A percentile compares a stretch with the other conserved stretches of the same genome.
Evolutionary conservation across 23 red algal genomes (phyloP).

Genomic region (Gracilaria gracilis): DNA sequence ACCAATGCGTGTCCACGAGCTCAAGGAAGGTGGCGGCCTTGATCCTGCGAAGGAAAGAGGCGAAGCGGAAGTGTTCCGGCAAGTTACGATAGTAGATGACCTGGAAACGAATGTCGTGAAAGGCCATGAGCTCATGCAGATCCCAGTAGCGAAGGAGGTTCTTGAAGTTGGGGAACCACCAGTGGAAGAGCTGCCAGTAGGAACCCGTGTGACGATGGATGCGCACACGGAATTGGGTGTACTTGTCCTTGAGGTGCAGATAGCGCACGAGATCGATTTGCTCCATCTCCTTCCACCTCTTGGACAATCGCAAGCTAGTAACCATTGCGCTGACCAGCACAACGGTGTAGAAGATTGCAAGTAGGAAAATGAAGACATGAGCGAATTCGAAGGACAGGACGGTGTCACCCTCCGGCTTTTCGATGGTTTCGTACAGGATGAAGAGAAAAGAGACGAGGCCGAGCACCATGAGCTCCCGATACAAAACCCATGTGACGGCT

Average conservation of each 20-base stretch:
- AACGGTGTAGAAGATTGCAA: constrained; percentile 82
- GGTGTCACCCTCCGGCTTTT: constrained; percentile 39
- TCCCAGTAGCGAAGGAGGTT: constrained; percentile 54
- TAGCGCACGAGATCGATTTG: constrained; percentile 69
- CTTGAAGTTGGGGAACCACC: constrained; percentile 66
- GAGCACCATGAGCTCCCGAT: constrained; percentile 87
- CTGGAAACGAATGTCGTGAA: constrained; percentile 89
- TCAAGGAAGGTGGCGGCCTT: constrained; percentile 60
- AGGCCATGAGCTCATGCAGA: constrained; percentile 85
- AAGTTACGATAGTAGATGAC: constrained; percentile 84
- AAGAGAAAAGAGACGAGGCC: constrained; percentile 73
- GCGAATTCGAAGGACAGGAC: constrained; percentile 83
- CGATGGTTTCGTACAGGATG: constrained; percentile 64
- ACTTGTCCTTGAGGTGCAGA: constrained; percentile 74
- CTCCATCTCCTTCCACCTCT: constrained; percentile 77
- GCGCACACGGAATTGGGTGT: constrained; percentile 33
- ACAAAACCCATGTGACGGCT: constrained; percentile 53
- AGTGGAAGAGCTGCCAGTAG: constrained; percentile 67
- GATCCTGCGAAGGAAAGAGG: constrained; percentile 77
- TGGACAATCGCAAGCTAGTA: constrained; percentile 54
- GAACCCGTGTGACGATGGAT: constrained; percentile 49
- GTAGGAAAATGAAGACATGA: constrained; percentile 87
- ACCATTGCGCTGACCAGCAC: constrained; percentile 54
- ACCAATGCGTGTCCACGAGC: constrained; percentile 87
- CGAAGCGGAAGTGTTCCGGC: constrained; percentile 82